A percentile compares a stretch with the other conserved stretches of the same genome.
Conservation (phyloP, 139 green algal species). For the Microglena sp. region DNA sequence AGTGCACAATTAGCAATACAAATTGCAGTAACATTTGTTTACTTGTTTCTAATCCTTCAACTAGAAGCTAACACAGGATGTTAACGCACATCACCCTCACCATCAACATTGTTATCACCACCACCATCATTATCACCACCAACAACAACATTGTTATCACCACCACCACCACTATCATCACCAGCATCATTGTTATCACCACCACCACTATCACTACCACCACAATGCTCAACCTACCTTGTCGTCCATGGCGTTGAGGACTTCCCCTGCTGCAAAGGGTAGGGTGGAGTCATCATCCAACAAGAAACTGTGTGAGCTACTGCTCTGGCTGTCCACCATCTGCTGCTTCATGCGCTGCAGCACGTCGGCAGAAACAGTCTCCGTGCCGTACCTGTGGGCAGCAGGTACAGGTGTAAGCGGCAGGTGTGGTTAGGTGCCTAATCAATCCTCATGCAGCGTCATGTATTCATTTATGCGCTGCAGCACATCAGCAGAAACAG, state of each 20-base stretch:
- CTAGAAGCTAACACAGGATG: not conserved
- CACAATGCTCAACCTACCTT: too few relatives aligned
- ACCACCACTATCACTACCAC: too few relatives aligned
- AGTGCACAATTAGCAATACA: too few relatives aligned
- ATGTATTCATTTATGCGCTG: too few relatives aligned
- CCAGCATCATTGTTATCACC: too few relatives aligned
- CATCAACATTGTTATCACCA: too few relatives aligned
- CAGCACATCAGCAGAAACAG: too few relatives aligned
- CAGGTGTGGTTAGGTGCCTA: too few relatives aligned
- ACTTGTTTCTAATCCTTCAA: too few relatives aligned
- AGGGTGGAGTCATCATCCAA: conserved; percentile 93
- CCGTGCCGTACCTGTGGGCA: conserved; percentile 93
- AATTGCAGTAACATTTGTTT: too few relatives aligned
- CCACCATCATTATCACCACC: not conserved
- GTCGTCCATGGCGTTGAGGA: conserved; percentile 59
- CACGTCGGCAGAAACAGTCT: conserved; percentile 82
- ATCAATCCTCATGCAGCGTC: too few relatives aligned
- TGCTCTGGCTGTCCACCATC: conserved; percentile 77
- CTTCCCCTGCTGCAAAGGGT: conserved; percentile 69
- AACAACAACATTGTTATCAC: not conserved
- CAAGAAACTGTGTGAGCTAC: conserved; percentile 81
- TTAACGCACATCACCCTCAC: not conserved
- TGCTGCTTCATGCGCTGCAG: conserved; percentile 73
- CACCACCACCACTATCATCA: not conserved
- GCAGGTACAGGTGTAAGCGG: too few relatives aligned